These are phyloP conservation scores for Talaromyces sp. DNA, from an alignment of 2,329 filamentous ascomycete species.

Conservation along the genomic window DNA sequence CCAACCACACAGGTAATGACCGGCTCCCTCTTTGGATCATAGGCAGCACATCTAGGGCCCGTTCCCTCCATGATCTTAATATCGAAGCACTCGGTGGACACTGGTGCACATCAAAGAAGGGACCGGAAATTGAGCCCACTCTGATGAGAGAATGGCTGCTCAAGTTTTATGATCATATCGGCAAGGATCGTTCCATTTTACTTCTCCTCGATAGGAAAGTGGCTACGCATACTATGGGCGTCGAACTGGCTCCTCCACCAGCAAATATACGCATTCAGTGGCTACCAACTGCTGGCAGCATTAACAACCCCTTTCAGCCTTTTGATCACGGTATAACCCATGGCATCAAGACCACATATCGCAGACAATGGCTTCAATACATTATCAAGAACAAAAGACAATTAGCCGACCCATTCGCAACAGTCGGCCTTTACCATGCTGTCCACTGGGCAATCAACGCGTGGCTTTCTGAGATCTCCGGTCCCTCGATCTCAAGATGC, in stretches of 20 bases:
- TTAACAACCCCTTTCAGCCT: background rate
- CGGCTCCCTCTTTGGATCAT: background rate
- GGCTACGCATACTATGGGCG: background rate
- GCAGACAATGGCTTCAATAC: background rate
- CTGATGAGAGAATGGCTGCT: background rate
- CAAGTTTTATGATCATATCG: background rate
- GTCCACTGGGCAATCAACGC: background rate
- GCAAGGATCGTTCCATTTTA: background rate
- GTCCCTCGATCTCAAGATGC: background rate
- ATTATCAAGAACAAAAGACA: background rate
- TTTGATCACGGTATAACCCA: background rate
- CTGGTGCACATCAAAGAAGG: background rate
- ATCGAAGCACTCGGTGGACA: background rate
- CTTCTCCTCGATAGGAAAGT: background rate
- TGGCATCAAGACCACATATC: background rate
- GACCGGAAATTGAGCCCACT: background rate
- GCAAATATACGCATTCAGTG: background rate
- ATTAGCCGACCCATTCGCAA: background rate
- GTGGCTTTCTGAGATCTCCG: background rate
- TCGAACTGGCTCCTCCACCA: background rate
- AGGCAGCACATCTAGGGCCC: background rate
- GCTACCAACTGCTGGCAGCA: background rate
- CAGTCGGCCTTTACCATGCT: background rate
- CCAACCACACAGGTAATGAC: background rate
- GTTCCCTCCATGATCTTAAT: background rate